Evolutionary conservation across 495 filamentous ascomycete species (phyloP).

Genomic region (Pyrenula massariospora): DNA sequence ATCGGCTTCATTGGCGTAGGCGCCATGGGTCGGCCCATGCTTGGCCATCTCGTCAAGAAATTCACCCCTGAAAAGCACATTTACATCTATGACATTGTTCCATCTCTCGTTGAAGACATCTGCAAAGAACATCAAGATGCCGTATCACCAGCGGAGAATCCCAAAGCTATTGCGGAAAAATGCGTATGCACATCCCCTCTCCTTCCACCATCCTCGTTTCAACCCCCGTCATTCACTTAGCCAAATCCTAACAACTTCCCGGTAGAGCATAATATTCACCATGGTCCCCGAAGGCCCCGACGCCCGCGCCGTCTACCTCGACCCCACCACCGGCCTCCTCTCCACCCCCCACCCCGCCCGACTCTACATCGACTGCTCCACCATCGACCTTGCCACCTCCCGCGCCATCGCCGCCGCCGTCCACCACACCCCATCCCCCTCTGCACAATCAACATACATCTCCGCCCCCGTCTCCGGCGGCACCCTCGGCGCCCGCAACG

Average conservation of each 20-base stretch:
- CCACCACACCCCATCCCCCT: conserved; percentile 4
- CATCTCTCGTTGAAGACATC: conserved; percentile 19
- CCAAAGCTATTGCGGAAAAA: conserved; percentile 29
- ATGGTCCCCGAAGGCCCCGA: conserved; percentile 57
- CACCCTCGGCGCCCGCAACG: conserved; percentile 31
- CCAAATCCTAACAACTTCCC: neutral
- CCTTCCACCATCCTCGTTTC: neutral
- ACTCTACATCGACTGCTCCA: conserved; percentile 31
- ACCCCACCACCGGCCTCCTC: conserved; percentile 18
- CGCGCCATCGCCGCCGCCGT: conserved; percentile 23
- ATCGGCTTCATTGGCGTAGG: conserved; percentile 38
- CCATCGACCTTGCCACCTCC: conserved; percentile 29
- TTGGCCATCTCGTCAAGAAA: conserved; percentile 25
- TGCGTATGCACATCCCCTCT: conserved; percentile 18
- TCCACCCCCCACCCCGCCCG: conserved; percentile 15
- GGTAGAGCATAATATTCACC: conserved; percentile 53
- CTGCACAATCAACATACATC: conserved; percentile 24
- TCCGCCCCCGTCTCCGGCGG: conserved; percentile 34
- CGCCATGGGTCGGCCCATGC: conserved; percentile 36
- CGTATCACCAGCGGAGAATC: conserved; percentile 12
- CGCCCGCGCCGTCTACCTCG: conserved; percentile 44
- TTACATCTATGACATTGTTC: conserved; percentile 27
- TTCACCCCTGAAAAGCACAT: conserved; percentile 15
- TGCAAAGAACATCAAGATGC: conserved; percentile 13
- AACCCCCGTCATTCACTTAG: neutral